Base-by-base conservation (phyloP, 1,284 basidiomycete genomes). In the Ceratobasidium sp. region DNA sequence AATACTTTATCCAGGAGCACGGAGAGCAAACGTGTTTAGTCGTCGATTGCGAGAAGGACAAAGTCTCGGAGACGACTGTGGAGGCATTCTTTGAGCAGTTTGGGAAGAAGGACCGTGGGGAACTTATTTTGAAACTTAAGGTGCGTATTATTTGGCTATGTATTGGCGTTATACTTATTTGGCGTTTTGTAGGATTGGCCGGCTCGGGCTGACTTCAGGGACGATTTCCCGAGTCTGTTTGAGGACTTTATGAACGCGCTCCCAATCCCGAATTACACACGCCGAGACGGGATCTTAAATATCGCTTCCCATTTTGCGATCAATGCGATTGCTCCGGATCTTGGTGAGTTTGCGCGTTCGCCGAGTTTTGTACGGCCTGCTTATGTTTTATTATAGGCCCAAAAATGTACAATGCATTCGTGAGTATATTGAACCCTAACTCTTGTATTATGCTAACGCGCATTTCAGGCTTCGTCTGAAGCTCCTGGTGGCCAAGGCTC, bases 221-320 rank as follows among this genome's bases (percentile, higher is more conserved):
- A 85, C 1, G 87, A 88, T 4, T 95, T 96, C 78, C 96, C 96
- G 0, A 89, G 91, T 74, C 83, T 98, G n/a, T 98, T 90, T 79
- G 86, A 91, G 23, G 96, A 98, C 78, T 98, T 98, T 79, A 90
- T 87, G 76, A 82, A 86, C 16, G 89, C 90, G 0, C 89, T 98
- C 0, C 96, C 96, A 0, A 89, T 95, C 0, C 95, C 95, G 0
- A 91, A 91, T 79, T 96, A 92, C 78, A 93, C 96, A 18, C 85
- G 95, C 41, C 88, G 93, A 50, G 94, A 98, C 77, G 96, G 96
- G 1, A 89, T 91, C 0, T 83, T 92, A 72, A 98, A 98, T 77
- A 86, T 98, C 26, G 92, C 93, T 7, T 90, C 90, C 1, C 91
- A 96, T 82, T 96, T 96, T 80, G 96, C 96, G 0, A 82, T 83